These are phyloP conservation scores for Talaromyces sp. DNA, from an alignment of 2,329 filamentous ascomycete genomes.

Conservation along the genomic window DNA sequence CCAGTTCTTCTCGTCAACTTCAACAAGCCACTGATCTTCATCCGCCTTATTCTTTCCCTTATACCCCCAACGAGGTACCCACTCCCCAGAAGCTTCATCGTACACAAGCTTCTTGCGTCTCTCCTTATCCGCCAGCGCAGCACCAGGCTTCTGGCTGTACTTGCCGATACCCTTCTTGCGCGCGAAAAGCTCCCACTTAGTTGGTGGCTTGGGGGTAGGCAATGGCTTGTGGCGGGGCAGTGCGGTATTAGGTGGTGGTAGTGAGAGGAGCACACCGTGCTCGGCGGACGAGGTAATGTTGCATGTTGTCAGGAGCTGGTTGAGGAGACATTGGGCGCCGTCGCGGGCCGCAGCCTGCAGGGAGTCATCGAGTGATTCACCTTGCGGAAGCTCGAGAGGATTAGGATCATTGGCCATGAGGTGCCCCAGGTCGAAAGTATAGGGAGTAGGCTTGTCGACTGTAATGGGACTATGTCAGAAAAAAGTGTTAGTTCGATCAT, in stretches of 20 bases:
- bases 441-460: slow-evolving; percentile 82
- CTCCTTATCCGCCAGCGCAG: slow-evolving; percentile 65
- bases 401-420: slow-evolving; percentile 87
- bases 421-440: slow-evolving; percentile 88
- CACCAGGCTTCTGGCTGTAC: slow-evolving; percentile 68
- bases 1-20: slow-evolving; percentile 79
- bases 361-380: slow-evolving; percentile 61
- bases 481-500: slow-evolving; percentile 20
- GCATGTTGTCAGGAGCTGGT: slow-evolving; percentile 90
- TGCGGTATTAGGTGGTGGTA: slow-evolving; percentile 69
- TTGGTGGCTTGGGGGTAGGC: slow-evolving; percentile 77
- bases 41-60: slow-evolving; percentile 84
- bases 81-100: slow-evolving; percentile 82
- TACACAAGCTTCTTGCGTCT: slow-evolving; percentile 72
- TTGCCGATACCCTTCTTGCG: slow-evolving; percentile 91
- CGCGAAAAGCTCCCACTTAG: slow-evolving; percentile 95
- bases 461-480: slow-evolving; percentile 55
- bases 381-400: slow-evolving; percentile 64
- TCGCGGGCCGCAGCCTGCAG: slow-evolving; percentile 79
- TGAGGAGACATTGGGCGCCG: slow-evolving; percentile 87
- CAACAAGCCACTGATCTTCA: slow-evolving; percentile 85
- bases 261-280: slow-evolving; percentile 73
- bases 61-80: slow-evolving; percentile 94
- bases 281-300: slow-evolving; percentile 68
- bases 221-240: slow-evolving; percentile 92